phyloP scores from a whole-genome alignment of 805 yeast species.

The Wickerhamomyces pijperi region DNA sequence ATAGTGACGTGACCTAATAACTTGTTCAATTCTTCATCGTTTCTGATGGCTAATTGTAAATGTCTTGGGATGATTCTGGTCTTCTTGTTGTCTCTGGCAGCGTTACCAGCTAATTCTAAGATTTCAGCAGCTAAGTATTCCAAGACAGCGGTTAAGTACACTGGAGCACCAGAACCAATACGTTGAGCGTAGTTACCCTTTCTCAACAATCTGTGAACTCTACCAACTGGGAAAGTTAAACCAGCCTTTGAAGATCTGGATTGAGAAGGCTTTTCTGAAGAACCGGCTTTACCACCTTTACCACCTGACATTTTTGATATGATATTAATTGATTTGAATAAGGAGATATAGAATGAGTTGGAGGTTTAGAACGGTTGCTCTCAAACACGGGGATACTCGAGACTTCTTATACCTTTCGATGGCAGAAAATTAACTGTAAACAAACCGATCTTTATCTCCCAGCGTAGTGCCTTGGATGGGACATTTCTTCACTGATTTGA shows the following conservation, averaged over 20 bases:
- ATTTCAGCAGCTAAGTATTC: conserved; percentile 98
- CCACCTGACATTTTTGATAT: conserved; percentile 50
- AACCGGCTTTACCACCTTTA: conserved; percentile 87
- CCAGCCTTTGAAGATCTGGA: conserved; percentile 99
- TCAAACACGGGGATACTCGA: too few species aligned
- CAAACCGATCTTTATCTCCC: too few species aligned
- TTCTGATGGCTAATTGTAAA: conserved; percentile 96
- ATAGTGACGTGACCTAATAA: conserved; percentile 87
- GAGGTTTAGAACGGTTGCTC: too few species aligned
- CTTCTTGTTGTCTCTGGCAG: conserved; percentile 98
- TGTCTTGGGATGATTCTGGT: conserved; percentile 98
- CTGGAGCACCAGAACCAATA: conserved; percentile 99
- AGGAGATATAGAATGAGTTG: too few species aligned
- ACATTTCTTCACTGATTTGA: too few species aligned
- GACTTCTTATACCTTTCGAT: too few species aligned
- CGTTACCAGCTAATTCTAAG: conserved; percentile 97
- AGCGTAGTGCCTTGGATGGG: too few species aligned
- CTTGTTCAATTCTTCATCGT: conserved; percentile 97
- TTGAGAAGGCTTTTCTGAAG: conserved; percentile 91
- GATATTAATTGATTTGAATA: conserved; percentile 19
- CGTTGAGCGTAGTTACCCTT: conserved; percentile 98
- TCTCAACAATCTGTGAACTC: conserved; percentile 94
- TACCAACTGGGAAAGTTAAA: conserved; percentile 98
- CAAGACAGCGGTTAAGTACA: conserved; percentile 90
- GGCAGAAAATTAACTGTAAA: too few species aligned